Base-by-base conservation (phyloP, 2,329 filamentous ascomycete species). In the Neopestalotiopsis sp. region DNA sequence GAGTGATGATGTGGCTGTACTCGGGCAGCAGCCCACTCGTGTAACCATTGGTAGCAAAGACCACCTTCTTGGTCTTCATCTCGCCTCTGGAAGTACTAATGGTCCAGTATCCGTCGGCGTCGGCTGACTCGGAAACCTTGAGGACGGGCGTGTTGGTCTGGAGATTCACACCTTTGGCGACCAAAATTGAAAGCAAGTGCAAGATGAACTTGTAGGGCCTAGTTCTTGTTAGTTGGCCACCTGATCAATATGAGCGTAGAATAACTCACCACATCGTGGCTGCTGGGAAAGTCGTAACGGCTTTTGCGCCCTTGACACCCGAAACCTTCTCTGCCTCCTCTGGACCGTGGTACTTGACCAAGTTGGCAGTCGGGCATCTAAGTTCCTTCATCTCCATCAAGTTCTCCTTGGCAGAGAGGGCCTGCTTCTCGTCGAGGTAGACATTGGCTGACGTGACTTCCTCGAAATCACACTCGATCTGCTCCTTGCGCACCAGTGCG, bases 31-130 rank as follows among this genome's bases (percentile, higher is more conserved):
- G 49, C 2, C 60, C 65, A n/a, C 65, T 45, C 10, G 65, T 69
- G 61, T 69, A 69, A 28, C 60, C 68, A 32, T 69, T 69, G 28
- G 68, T 69, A 14, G 68, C 68, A 45, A 67, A 66, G 14, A 69
- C 65, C 40, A 69, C 61, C 2, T 30, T 13, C 20, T 67, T 32
- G 17, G 68, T 56, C 9, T n/a, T 64, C 17, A 69, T 60, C 24
- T 58, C 32, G 7, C 68, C 65, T 28, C 68, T 49, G 17, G 42
- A 30, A 4, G 65, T 67, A 24, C 60, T 45, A 1, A 67, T 56
- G 1, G 62, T 61, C 49, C 59, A 67, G 38, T 30, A 56, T 6
- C 24, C 30, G 1, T 66, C 65, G 7, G 45, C 56, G 2, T 61
- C 65, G 1, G 49, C 49, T 30, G 65, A 14, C 24, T 38, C 9